A percentile compares a stretch with the other conserved stretches of the same genome.
phyloP scores from a whole-genome alignment of 768 basidiomycete genomes.

The Russula griseocarnosa region DNA sequence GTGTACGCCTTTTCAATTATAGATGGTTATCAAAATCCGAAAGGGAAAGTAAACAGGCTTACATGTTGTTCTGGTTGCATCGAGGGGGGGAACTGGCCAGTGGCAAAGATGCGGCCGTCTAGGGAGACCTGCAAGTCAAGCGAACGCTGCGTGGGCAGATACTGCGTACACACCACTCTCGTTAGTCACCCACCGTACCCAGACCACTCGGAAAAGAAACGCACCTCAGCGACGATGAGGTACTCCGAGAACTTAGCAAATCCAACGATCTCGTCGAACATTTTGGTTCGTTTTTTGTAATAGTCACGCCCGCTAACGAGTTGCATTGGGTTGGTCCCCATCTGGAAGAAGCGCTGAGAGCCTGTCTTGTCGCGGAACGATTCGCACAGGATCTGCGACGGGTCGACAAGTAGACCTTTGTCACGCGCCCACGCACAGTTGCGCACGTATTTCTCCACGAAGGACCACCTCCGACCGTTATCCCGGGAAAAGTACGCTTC shows the following conservation, averaged over 20 bases:
- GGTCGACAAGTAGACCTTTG: slow-evolving; percentile 69
- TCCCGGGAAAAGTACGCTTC: slow-evolving; percentile 71
- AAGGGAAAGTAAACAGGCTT: slow-evolving; percentile 32
- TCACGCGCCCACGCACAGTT: slow-evolving; percentile 94
- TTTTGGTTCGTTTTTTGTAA: slow-evolving; percentile 62
- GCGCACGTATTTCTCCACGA: slow-evolving; percentile 80
- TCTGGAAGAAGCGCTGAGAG: slow-evolving; percentile 56
- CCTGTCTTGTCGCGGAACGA: slow-evolving; percentile 79
- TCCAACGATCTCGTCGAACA: slow-evolving; percentile 88
- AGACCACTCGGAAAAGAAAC: not conserved
- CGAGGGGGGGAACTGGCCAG: slow-evolving; percentile 83
- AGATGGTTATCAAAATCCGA: not conserved
- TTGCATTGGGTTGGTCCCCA: slow-evolving; percentile 61
- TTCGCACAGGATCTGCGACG: slow-evolving; percentile 90
- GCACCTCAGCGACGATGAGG: slow-evolving; percentile 89
- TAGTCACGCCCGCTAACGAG: slow-evolving; percentile 74
- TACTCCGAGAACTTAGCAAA: slow-evolving; percentile 98
- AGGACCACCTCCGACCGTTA: slow-evolving; percentile 72
- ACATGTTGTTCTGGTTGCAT: slow-evolving; percentile 91
- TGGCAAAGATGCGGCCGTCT: slow-evolving; percentile 80
- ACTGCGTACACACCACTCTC: slow-evolving; percentile 36
- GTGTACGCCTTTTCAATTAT: slow-evolving; percentile 70
- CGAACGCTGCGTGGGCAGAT: slow-evolving; percentile 49
- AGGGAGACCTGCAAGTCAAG: slow-evolving; percentile 89
- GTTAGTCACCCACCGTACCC: not conserved